These are phyloP conservation scores for Emmonsia crescens DNA, from an alignment of 2,329 filamentous ascomycete genomes.

Conservation along the genomic window DNA sequence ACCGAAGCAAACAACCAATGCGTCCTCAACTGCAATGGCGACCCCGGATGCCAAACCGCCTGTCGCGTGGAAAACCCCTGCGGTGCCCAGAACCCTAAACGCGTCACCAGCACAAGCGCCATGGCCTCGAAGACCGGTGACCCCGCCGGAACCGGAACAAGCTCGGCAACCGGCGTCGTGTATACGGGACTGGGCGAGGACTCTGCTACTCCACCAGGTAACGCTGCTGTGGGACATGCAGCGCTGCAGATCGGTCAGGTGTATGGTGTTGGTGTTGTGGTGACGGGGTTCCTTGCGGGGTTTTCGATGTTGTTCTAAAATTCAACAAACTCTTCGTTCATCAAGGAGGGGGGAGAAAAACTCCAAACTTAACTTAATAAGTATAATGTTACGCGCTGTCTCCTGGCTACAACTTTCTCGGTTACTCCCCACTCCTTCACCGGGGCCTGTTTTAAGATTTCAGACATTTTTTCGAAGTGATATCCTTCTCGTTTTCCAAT, in stretches of 20 bases:
- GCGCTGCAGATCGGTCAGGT: conserved; percentile 44
- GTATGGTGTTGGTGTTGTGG: conserved; percentile 46
- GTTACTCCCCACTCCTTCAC: no score
- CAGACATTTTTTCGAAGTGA: no score
- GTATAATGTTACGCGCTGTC: no score
- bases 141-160: conserved; percentile 18
- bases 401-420: no score
- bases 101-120: conserved; percentile 39
- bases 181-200: conserved; percentile 37
- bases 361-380: no score
- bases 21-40: conserved; percentile 37
- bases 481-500: no score
- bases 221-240: conserved; percentile 24
- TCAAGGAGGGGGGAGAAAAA: background rate
- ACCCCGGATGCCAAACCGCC: conserved; percentile 39
- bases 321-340: no score
- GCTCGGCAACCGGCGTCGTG: conserved; percentile 25
- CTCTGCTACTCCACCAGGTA: conserved; percentile 23
- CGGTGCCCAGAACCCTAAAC: conserved; percentile 48
- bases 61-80: conserved; percentile 49
- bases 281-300: conserved; percentile 46
- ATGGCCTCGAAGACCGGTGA: conserved; percentile 22
- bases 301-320: conserved; percentile 43
- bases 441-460: no score
- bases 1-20: conserved; percentile 47